Conservation (phyloP, 2,329 filamentous ascomycete genomes). For the Cladophialophora exuberans region DNA sequence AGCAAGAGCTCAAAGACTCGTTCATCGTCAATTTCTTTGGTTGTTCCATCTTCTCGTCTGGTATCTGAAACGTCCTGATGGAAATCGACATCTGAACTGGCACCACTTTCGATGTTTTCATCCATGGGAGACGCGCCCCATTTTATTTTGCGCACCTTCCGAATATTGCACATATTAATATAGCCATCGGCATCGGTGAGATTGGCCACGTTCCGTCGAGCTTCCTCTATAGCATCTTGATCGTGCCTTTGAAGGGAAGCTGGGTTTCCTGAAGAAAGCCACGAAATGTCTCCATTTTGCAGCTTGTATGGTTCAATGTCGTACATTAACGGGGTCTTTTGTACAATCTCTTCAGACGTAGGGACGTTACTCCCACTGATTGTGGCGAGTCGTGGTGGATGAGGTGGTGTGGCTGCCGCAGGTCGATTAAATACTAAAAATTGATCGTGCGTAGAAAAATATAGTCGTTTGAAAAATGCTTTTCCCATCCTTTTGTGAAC, state of each 20-base stretch:
- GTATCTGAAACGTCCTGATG: conserved; percentile 52
- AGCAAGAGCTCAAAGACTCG: conserved; percentile 65
- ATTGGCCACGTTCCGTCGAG: conserved; percentile 61
- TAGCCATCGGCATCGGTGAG: conserved; percentile 65
- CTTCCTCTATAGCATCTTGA: conserved; percentile 62
- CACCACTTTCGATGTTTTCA: conserved; percentile 54
- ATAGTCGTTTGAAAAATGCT: conserved; percentile 67
- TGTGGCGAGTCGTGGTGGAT: conserved; percentile 58
- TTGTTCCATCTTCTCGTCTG: conserved; percentile 56
- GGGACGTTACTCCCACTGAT: conserved; percentile 53
- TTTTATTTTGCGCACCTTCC: conserved; percentile 59
- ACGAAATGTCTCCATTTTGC: conserved; percentile 57
- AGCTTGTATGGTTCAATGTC: conserved; percentile 65
- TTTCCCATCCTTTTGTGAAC: conserved; percentile 61
- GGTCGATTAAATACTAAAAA: conserved; percentile 66
- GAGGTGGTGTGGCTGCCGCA: conserved; percentile 61
- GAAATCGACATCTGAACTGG: conserved; percentile 61
- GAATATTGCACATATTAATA: conserved; percentile 63
- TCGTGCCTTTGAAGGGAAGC: conserved; percentile 57
- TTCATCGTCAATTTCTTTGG: conserved; percentile 57
- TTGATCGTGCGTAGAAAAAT: conserved; percentile 67
- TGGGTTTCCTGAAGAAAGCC: conserved; percentile 55
- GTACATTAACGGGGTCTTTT: conserved; percentile 63
- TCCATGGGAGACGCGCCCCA: conserved; percentile 58
- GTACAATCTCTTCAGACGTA: conserved; percentile 56